phyloP scores from a whole-genome alignment of 345 rosid genomes.

The Cardiospermum halicacabum region DNA sequence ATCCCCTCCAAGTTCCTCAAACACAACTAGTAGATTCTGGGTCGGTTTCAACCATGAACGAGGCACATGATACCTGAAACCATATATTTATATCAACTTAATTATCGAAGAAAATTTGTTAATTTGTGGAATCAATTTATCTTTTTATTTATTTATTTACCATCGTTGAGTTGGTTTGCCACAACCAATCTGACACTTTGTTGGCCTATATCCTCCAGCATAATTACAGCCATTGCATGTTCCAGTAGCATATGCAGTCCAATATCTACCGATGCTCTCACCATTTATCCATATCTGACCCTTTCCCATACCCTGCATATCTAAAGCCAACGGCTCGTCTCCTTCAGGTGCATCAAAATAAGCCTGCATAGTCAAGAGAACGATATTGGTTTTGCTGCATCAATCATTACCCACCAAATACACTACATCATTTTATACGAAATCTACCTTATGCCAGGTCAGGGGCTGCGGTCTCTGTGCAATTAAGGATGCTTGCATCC shows the following conservation, averaged over 20 bases:
- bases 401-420: not conserved
- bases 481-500: slow-evolving; percentile 64
- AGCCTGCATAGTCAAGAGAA: slow-evolving; percentile 37
- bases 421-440: not conserved
- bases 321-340: slow-evolving; percentile 86
- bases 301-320: slow-evolving; percentile 97
- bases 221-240: slow-evolving; percentile 76
- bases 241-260: slow-evolving; percentile 86
- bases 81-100: slow-evolving; percentile 6
- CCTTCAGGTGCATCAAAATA: slow-evolving; percentile 92
- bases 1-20: slow-evolving; percentile 97
- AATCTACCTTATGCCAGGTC: slow-evolving; percentile 91
- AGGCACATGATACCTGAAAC: slow-evolving; percentile 82
- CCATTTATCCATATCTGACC: slow-evolving; percentile 98
- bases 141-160: slow-evolving; percentile 28
- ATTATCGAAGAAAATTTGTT: not conserved
- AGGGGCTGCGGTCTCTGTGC: slow-evolving; percentile 73
- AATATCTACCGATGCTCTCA: slow-evolving; percentile 90
- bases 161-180: slow-evolving; percentile 93
- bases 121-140: not conserved
- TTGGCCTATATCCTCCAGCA: slow-evolving; percentile 69
- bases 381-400: not conserved
- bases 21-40: slow-evolving; percentile 75
- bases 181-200: slow-evolving; percentile 84
- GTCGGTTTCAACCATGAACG: slow-evolving; percentile 87